Evolutionary conservation across 768 basidiomycete species (phyloP), one percentile per base, ranked within the genome.

Genomic region (Russula compacta): DNA sequence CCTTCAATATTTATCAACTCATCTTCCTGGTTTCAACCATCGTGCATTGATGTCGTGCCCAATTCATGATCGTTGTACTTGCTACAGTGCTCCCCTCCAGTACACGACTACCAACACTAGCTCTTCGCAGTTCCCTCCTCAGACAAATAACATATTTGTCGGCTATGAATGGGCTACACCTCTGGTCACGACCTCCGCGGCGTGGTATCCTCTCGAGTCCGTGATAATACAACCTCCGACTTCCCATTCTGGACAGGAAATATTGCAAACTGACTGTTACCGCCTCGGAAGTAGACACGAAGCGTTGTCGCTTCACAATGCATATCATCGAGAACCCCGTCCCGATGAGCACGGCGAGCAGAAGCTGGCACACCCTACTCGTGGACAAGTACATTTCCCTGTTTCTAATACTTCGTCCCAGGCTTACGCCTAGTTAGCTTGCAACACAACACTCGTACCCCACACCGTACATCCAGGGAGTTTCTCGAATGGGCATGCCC

Each of bases 41-140:
- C 21, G 29, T 17, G 6, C 56, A n/a, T 63, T 63, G 40, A 63
- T 63, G 61, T 48, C 61, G 56, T 63, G 61, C 52, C 61, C 57
- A 24, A 36, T 58, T 46, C 61, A 63, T 35, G 57, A 53, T 21
- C 52, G 47, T 8, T 61, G 60, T 43, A 49, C 57, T 39, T 63
- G 61, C 21, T 58, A 42, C 42, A 36, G 24, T 43, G 11, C 56
- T 42, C 43, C 56, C 33, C 56, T 54, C 35, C 61, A 58, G n/a
- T 58, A 53, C 40, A 24, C 61, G 4, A 4, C 50, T n/a, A 24
- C 60, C 17, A n/a, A 47, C 3, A 24, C 52, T 32, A 39, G 35
- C 4, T 54, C 61, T 29, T 54, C 61, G 17, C 61, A 58, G 35
- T 42, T 63, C 24, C 33, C 21, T 42, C 46, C 57, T n/a, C 61